These are phyloP conservation scores for Glycine soja DNA, from an alignment of 306 rosid genomes.

Conservation along the genomic window DNA sequence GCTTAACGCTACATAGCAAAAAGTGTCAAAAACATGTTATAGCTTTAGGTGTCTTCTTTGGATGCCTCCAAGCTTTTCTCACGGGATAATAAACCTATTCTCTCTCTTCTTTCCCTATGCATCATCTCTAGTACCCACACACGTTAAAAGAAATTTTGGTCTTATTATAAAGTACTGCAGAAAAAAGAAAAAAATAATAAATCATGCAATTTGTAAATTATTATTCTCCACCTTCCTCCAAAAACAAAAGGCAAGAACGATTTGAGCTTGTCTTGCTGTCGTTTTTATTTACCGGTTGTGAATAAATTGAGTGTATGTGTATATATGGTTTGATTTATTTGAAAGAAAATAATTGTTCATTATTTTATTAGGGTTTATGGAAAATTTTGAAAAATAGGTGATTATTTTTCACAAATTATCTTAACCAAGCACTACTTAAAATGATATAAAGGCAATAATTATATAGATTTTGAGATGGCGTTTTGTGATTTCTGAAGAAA, in stretches of 20 bases:
- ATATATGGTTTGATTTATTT: too few species aligned
- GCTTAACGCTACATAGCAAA: conserved; percentile 14
- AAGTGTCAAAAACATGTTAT: conserved; percentile 52
- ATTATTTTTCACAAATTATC: too few species aligned
- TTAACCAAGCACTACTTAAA: too few species aligned
- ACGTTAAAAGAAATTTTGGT: conserved; percentile 42
- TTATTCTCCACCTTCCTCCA: conserved; percentile 27
- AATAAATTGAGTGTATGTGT: not conserved
- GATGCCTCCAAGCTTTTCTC: conserved; percentile 66
- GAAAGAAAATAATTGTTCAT: too few species aligned
- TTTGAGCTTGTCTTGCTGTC: conserved; percentile 2
- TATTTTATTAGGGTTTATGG: not conserved
- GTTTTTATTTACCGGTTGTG: not conserved
- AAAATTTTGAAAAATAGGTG: not conserved
- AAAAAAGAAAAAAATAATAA: not conserved
- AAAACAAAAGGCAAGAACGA: conserved; percentile 3
- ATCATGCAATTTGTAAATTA: conserved; percentile 8
- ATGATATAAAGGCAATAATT: too few species aligned
- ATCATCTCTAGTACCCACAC: conserved; percentile 28
- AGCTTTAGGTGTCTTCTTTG: conserved; percentile 52
- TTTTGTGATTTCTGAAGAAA: too few species aligned
- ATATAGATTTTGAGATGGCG: too few species aligned
- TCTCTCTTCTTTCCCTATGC: conserved; percentile 20
- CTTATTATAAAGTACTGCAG: conserved; percentile 15
- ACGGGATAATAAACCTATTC: conserved; percentile 48